phyloP scores from a whole-genome alignment of 306 rosid species.

The Adenanthera pavonina region DNA sequence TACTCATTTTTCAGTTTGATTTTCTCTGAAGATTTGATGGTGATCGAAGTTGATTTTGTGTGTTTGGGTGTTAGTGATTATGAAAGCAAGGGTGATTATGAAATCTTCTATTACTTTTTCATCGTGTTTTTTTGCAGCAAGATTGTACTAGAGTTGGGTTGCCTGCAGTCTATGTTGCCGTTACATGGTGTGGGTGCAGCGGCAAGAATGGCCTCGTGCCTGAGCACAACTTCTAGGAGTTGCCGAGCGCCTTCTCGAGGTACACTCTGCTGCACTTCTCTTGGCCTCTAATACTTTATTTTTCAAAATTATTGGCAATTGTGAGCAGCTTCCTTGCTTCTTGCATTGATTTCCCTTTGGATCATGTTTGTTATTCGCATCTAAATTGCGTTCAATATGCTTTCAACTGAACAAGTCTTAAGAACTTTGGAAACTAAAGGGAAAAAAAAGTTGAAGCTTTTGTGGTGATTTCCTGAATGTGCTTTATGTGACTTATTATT shows the following conservation, averaged over 20 bases:
- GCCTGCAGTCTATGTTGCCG: slow-evolving; percentile 66
- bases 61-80: no score
- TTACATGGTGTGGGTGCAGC: slow-evolving; percentile 66
- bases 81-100: no score
- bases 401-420: background rate
- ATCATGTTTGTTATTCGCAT: background rate
- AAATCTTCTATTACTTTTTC: background rate
- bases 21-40: no score
- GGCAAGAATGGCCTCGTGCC: slow-evolving; percentile 67
- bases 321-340: slow-evolving; percentile 47
- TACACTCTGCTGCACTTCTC: slow-evolving; percentile 77
- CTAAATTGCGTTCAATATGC: slow-evolving; percentile 2
- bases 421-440: background rate
- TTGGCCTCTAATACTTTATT: slow-evolving; percentile 55
- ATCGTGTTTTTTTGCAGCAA: slow-evolving; percentile 25
- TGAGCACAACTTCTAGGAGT: slow-evolving; percentile 60
- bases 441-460: background rate
- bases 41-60: no score
- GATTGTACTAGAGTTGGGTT: slow-evolving; percentile 54
- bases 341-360: background rate
- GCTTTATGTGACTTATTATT: background rate
- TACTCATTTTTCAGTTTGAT: no score
- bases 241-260: slow-evolving; percentile 75
- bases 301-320: slow-evolving; percentile 43
- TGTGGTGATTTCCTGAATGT: background rate